Percentiles rank a stretch among this genome's conserved stretches.
Conservation (phyloP, 306 rosid species). For the Argentina anserina region DNA sequence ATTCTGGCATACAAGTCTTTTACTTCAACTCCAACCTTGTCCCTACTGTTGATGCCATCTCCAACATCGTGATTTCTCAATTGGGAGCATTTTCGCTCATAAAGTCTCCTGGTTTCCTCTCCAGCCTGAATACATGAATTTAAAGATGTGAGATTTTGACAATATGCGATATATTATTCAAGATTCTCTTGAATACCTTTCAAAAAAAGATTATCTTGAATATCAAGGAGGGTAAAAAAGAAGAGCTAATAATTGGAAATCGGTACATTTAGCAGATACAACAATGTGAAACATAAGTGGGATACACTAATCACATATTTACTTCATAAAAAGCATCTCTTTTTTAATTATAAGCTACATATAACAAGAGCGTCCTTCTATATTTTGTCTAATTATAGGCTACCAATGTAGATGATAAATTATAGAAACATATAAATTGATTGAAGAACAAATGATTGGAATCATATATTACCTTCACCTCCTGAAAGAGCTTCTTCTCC, state of each 20-base stretch:
- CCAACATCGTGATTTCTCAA: constrained; percentile 55
- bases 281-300: background rate
- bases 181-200: no score
- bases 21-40: constrained; percentile 49
- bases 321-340: background rate
- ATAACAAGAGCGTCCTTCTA: background rate
- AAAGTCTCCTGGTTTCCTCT: constrained; percentile 46
- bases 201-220: no score
- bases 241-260: background rate
- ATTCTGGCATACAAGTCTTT: constrained; percentile 56
- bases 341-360: background rate
- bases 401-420: background rate
- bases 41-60: constrained; percentile 39
- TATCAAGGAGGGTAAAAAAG: background rate
- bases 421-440: background rate
- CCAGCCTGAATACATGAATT: constrained; percentile 42
- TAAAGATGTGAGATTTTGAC: background rate
- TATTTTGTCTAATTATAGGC: background rate
- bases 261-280: background rate
- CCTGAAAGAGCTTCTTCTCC: constrained; percentile 77
- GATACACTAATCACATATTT: background rate
- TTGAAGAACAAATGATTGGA: background rate
- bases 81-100: constrained; percentile 53
- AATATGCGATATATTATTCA: background rate
- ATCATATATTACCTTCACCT: constrained; percentile 56